A percentile compares a stretch with the other conserved stretches of the same genome.
Evolutionary conservation across 345 rosid genomes (phyloP).

Genomic region (Raphanus sativus): DNA sequence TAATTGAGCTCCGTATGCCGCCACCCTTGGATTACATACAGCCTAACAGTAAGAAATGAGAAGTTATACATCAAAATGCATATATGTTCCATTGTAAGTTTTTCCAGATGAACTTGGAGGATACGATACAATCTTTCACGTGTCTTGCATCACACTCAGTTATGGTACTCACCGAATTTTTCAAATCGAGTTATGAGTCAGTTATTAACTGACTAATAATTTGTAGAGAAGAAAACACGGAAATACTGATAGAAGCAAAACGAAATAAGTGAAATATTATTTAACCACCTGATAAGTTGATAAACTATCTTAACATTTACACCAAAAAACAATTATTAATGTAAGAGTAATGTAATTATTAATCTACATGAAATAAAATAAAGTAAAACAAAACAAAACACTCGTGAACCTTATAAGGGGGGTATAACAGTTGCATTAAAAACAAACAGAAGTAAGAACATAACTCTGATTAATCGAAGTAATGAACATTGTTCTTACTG

Average conservation of each 20-base stretch:
- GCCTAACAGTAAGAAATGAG: not conserved
- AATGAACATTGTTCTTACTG: constrained; percentile 54
- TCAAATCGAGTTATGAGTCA: no score
- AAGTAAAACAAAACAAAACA: no score
- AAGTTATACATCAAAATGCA: not conserved
- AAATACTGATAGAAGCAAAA: no score
- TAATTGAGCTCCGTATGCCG: not conserved
- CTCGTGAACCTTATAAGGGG: no score
- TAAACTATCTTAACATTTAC: no score
- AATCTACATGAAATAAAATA: not conserved
- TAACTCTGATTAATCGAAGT: constrained; percentile 39
- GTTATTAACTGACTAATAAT: no score
- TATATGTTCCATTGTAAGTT: not conserved
- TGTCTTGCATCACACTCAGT: not conserved
- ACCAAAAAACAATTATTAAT: no score
- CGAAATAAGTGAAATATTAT: no score
- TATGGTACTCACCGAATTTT: not conserved
- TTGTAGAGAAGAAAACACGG: no score
- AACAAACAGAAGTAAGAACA: constrained; percentile 2
- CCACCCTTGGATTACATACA: not conserved
- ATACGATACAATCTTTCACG: not conserved
- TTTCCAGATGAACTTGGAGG: not conserved
- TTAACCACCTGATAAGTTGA: no score
- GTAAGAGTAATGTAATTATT: not conserved
- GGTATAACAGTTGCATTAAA: not conserved